Base-by-base conservation (phyloP, 768 basidiomycete genomes). In the Tricholoma matsutake region DNA sequence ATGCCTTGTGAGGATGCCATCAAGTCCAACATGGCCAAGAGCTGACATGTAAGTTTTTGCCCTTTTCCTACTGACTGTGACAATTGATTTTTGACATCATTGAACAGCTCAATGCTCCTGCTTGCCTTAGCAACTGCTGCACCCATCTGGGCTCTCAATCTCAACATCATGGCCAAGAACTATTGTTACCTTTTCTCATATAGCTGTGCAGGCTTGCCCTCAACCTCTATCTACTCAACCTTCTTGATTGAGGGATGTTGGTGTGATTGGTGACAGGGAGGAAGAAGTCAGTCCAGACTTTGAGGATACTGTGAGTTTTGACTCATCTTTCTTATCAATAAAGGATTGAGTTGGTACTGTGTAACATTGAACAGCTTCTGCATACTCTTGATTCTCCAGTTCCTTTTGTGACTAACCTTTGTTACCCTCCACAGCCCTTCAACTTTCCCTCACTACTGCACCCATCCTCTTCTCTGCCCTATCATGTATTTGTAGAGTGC, bases 401-500 rank as follows among this genome's bases (percentile, higher is more conserved):
- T 63, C 86, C 84, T 61, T 75, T 72, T 62, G 70, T 73, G 1
- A 64, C 65, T 70, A 66, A 65, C 64, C 59, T 58, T 31, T 56
- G n/a, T 20, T 22, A 57, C 10, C 56, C 53, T 49, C 31, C 25
- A 37, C 63, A 94, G 91, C 91, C 92, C 14, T 92, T 94, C 78
- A 94, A 94, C 73, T 94, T 94, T 72, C 80, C 94, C 57, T 90
- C 90, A 11, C 79, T 94, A 55, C 81, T 94, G 54, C 91, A 93
- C 67, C 92, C 92, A 0, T 91, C 91, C 0, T 91, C 92, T 0
- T 86, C 88, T 29, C 92, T 92, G 13, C 91, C 91, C 2, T 94
- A 94, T 68, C 83, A 84, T 56, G 78, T 90, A 57, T 92, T 94
- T 65, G 91, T 94, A 10, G 78, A 85, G n/a, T 87, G 92, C 25